Evolutionary conservation across 129 eudicot species (phyloP), one percentile per base, ranked within the genome.

Genomic region (Lactuca saligna): DNA sequence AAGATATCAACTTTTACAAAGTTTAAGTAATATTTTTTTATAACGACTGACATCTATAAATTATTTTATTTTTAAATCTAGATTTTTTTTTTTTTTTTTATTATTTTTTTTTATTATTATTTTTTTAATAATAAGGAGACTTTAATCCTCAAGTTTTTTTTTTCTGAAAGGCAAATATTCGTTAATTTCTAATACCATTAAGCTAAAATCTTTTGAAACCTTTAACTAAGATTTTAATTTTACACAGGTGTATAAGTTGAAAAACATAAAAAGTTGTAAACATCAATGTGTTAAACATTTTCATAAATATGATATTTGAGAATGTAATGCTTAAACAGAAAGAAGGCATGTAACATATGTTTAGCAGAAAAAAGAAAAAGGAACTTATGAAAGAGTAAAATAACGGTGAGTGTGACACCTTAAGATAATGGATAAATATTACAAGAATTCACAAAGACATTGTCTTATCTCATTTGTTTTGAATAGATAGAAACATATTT

Each of bases 201-300:
- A 25, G 29, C 2, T 1, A 25, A 25, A 25, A 25, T 25, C 29
- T 25, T 25, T 25, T 25, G 29, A 25, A 25, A 25, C 29, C 1
- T 25, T 25, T 25, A 25, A 25, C 29, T 25, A 25, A 25, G 1
- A 25, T 25, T 25, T 25, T 25, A 25, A 25, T 25, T 25, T 25
- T 25, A 25, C 29, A 25, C 11, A 77, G 80, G 16, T 59, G 74
- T 41, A 59, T 32, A 63, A 65, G 59, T 29, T 61, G 62, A 53
- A 56, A 78, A 15, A 86, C 76, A 60, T 83, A 75, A 49, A 85
- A 90, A 8, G 69, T 82, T 51, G 82, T 46, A 46, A 10, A 11
- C 51, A 46, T 46, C 51, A 46, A 46, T n/a, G 49, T 46, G 12
- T 46, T 46, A 11, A 11, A 46, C 51, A 12, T 46, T 2, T 11